Base-by-base conservation (phyloP, 805 yeast species). In the Candida succiphila region DNA sequence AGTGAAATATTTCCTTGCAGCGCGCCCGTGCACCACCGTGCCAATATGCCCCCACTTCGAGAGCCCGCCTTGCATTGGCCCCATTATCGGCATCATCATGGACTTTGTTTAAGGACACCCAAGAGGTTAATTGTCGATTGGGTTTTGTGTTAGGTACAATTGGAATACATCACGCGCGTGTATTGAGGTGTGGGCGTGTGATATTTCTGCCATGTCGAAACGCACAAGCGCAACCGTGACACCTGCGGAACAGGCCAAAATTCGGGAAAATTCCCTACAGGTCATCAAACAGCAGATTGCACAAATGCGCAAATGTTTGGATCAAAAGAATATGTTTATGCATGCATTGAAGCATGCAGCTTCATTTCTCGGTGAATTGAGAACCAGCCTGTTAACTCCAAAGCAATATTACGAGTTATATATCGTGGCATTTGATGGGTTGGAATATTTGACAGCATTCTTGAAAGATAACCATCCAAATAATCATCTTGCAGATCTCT, bases 401-500 rank as follows among this genome's bases (percentile, higher is more conserved):
- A 87, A 87, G 52, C 88, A 84, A 54, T 92, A 92, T 65, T 92
- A 92, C 54, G 97, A 88, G 56, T 60, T 92, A 29, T 92, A 89
- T 60, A 80, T 83, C 41, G 65, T 80, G 30, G 78, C 82, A 2
- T 88, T 78, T 48, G 97, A 92, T 56, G 80, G 94, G 0, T 61
- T 92, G 51, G 79, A 80, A 25, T 58, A 69, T 27, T 63, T 92
- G 25, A 71, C 87, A 1, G 59, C 63, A 6, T 82, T 76, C 47
- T 60, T 92, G 39, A 66, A 69, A 35, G 82, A 74, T 20, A 71
- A 71, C 36, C 88, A 85, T 49, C 75, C 78, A 10, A 67, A 69
- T 34, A 75, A 75, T 46, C 85, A 81, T 50, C 60, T 92, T 34
- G 84, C 94, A 0, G 97, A 92, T 52, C 66, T 92, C 34, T 92